phyloP scores from a whole-genome alignment of 2,329 filamentous ascomycete genomes.

The Endoconidiophora polonica region DNA sequence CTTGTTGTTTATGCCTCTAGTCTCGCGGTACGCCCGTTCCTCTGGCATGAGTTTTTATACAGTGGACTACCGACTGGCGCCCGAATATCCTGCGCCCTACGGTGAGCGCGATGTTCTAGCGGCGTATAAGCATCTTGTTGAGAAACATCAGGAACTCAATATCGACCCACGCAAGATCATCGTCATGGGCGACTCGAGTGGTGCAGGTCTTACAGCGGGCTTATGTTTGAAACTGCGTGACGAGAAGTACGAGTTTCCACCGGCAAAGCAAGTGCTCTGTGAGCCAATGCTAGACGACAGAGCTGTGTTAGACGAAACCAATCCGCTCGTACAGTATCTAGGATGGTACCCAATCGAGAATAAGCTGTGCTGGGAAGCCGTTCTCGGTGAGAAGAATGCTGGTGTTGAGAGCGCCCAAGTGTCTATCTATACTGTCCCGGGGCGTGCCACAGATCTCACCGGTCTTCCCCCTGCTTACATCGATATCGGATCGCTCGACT shows the following conservation, averaged over 20 bases:
- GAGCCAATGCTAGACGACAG: constrained; percentile 23
- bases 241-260: constrained; percentile 14
- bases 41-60: constrained; percentile 22
- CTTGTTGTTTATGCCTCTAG: constrained; percentile 16
- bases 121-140: constrained; percentile 16
- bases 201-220: constrained; percentile 15
- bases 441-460: constrained; percentile 15
- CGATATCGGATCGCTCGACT: constrained; percentile 23
- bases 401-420: constrained; percentile 13
- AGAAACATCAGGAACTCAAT: constrained; percentile 15
- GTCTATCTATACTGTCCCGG: constrained; percentile 16
- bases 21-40: constrained; percentile 17
- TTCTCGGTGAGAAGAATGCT: constrained; percentile 13
- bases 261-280: constrained; percentile 19
- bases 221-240: constrained; percentile 25
- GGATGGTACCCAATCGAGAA: constrained; percentile 15
- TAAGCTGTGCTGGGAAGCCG: constrained; percentile 16
- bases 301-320: constrained; percentile 11
- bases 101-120: constrained; percentile 23
- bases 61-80: constrained; percentile 28
- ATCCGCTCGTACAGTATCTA: constrained; percentile 1
- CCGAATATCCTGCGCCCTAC: constrained; percentile 23
- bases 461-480: constrained; percentile 24
- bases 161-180: constrained; percentile 15
- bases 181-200: constrained; percentile 16